These are phyloP conservation scores for Ricinus communis DNA, from an alignment of 345 rosid species.

Conservation along the genomic window DNA sequence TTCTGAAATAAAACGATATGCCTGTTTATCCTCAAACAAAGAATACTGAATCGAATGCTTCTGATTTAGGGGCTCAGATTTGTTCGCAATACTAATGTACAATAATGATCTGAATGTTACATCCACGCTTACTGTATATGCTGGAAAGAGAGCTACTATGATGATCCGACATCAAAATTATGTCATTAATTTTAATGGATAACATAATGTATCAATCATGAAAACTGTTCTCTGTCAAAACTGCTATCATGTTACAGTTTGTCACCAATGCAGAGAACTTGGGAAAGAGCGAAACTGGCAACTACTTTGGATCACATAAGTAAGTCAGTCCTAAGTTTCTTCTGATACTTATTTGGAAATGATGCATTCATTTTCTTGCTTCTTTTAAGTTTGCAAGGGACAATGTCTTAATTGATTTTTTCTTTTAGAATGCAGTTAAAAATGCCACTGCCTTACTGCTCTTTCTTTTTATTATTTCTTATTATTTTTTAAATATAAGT, in stretches of 20 bases:
- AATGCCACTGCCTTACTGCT: background rate
- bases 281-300: conserved; percentile 95
- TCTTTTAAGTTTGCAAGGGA: background rate
- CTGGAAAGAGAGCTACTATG: background rate
- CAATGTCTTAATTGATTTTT: background rate
- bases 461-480: too few relatives aligned
- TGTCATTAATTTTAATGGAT: too few relatives aligned
- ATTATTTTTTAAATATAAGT: too few relatives aligned
- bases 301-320: conserved; percentile 82
- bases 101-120: background rate
- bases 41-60: background rate
- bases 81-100: background rate
- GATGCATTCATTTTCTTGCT: background rate
- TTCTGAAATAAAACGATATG: background rate
- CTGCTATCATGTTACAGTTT: background rate
- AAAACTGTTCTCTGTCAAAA: background rate
- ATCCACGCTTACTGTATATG: background rate
- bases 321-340: conserved; percentile 26
- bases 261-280: conserved; percentile 69
- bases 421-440: background rate
- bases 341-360: conserved; percentile 3
- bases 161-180: background rate
- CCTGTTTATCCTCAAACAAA: background rate
- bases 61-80: background rate
- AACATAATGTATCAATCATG: background rate